Evolutionary conservation across 805 yeast genomes (phyloP), one percentile per base, ranked within the genome.

Genomic region (Cyberlindnera euphorbiiphila): DNA sequence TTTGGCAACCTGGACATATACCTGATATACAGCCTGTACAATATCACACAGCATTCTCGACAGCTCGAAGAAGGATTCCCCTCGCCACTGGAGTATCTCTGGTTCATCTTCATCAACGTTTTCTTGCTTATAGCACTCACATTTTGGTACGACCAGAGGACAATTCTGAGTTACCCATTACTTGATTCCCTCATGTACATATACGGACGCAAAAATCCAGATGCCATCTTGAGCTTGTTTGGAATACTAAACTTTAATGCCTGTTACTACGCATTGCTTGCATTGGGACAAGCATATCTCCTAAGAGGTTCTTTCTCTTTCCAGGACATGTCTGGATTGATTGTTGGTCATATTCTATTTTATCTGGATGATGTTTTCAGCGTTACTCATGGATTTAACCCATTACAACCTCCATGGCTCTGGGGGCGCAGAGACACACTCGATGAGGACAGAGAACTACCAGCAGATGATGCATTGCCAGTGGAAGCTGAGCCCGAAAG

Each of bases 191-290:
- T 52, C 12, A 34, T 43, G 2, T 51, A 47, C 35, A 25, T 37
- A 17, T 52, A 49, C 49, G 43, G 48, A 5, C 46, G 52, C 14
- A 41, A 36, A 20, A 47, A 49, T 19, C 54, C 54, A 7, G 42
- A 43, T 20, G 27, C n/a, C 10, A 14, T n/a, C 10, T 11, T 46
- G 20, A 28, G 29, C 5, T 24, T 41, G 6, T 18, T 51, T 19
- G 50, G 53, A 0, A 5, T 50, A 3, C 14, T 53, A 7, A 25
- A 26, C 3, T 34, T 51, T 23, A 39, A 35, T 19, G 47, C 58
- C 9, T 33, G 36, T n/a, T 42, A 48, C 40, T 46, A 36, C 23
- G 45, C 41, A 5, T 5, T 41, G 4, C n/a, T 39, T 9, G 23
- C 15, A 4, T 7, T 51, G 9, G 25, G 26, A 1, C 29, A 34